Evolutionary conservation across 371 early-diverging fungal genomes (phyloP), one percentile per base, ranked within the genome.

Genomic region (Apophysomyces sp.): DNA sequence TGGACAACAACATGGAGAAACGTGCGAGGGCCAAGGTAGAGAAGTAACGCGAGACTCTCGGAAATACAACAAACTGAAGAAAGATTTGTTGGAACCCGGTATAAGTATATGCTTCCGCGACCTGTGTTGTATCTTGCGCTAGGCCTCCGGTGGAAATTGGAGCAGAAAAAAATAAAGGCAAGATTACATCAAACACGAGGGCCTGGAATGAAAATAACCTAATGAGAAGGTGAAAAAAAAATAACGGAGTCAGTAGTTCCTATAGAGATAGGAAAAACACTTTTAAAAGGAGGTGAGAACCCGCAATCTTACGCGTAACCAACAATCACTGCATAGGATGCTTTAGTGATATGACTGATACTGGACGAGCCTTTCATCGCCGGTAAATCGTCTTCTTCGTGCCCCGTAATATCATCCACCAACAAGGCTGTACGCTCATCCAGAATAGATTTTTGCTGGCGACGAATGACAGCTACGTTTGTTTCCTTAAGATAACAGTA

Each of bases 401-500:
- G 34, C 8, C 9, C 16, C 21, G n/a, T n/a, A n/a, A n/a, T n/a
- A n/a, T 32, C 12, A 28, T 13, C 11, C 34, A 40, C 26, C 41
- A 60, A 36, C 36, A 30, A 31, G 28, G 54, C 32, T 41, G 55
- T 28, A 36, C 52, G 27, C 18, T 44, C 16, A 37, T 66, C 53
- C 18, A 55, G 16, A 59, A 31, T n/a, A n/a, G 26, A 31, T 32
- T 55, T 52, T 37, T 44, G 24, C 64, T 26, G 37, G 61, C n/a
- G 63, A 15, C 57, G 63, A 15, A 76, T 9, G 2, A 74, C 69
- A 9, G 36, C 63, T 0, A 75, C 72, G 39, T 81, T 71, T 5
- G 95, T 91, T 65, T 97, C 97, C 29, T 93, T 80, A 8, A 95
- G 72, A 59, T 76, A 91, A 57, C 91, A 80, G 34, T 77, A 82